phyloP scores from a whole-genome alignment of 345 rosid genomes.

The Syzygium jambos region DNA sequence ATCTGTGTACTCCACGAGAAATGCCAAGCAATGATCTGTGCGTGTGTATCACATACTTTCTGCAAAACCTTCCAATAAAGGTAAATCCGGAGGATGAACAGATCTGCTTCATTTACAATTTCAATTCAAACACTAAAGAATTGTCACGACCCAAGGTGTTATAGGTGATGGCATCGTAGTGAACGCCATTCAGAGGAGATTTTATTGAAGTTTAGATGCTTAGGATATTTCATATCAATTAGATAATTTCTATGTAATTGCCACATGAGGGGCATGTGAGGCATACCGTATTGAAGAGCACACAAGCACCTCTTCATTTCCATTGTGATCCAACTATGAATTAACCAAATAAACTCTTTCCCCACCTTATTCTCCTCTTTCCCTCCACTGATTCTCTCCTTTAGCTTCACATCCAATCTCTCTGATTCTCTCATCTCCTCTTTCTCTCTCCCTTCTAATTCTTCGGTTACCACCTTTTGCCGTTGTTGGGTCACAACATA shows the following conservation, averaged over 20 bases:
- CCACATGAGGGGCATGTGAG: neutral
- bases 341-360: neutral
- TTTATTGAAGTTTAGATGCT: neutral
- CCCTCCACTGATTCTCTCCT: neutral
- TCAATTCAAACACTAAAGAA: neutral
- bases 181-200: neutral
- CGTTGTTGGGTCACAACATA: neutral
- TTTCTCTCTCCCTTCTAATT: neutral
- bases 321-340: neutral
- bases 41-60: neutral
- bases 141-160: neutral
- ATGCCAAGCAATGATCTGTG: neutral
- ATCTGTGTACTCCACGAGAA: neutral
- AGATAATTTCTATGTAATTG: neutral
- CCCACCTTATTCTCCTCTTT: neutral
- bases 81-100: neutral
- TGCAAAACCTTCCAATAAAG: neutral
- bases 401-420: neutral
- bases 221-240: neutral
- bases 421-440: neutral
- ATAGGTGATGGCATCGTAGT: neutral
- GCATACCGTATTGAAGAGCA: neutral
- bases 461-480: neutral
- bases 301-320: neutral
- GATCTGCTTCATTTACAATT: neutral